Conservation (phyloP, 129 eudicot species). For the Helianthus annuus region DNA sequence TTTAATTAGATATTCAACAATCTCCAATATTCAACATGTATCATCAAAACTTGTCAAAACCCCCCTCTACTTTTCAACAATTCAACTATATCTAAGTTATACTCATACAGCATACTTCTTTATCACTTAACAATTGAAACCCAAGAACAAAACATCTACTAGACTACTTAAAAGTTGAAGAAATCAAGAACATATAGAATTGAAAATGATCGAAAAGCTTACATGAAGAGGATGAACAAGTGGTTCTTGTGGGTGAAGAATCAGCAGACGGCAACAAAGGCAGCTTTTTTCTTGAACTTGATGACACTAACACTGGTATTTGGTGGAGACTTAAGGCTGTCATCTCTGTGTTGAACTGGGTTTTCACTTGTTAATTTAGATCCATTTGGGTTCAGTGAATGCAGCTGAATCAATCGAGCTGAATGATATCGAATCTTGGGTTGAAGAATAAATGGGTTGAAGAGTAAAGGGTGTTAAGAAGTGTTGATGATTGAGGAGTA, state of each 20-base stretch:
- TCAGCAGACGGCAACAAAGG: slow-evolving; percentile 29
- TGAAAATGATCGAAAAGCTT: slow-evolving; percentile 28
- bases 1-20: neutral
- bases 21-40: neutral
- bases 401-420: slow-evolving; percentile 22
- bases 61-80: neutral
- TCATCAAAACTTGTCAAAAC: neutral
- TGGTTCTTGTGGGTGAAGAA: slow-evolving; percentile 40
- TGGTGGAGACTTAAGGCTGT: slow-evolving; percentile 27
- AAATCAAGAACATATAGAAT: neutral
- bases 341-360: slow-evolving; percentile 24
- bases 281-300: slow-evolving; percentile 18
- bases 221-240: slow-evolving; percentile 37
- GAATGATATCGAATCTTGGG: neutral
- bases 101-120: neutral
- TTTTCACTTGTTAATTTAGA: slow-evolving; percentile 16
- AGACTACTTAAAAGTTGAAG: too few species aligned
- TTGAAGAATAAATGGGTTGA: neutral
- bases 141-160: neutral
- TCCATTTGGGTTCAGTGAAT: slow-evolving; percentile 24
- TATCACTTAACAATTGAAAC: slow-evolving; percentile 7
- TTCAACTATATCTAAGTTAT: neutral
- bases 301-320: slow-evolving; percentile 17
- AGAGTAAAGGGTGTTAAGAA: neutral
- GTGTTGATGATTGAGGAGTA: slow-evolving; percentile 12